These are phyloP conservation scores for Phytophthora colocasiae DNA, from an alignment of 352 stramenopile species.

Conservation along the genomic window DNA sequence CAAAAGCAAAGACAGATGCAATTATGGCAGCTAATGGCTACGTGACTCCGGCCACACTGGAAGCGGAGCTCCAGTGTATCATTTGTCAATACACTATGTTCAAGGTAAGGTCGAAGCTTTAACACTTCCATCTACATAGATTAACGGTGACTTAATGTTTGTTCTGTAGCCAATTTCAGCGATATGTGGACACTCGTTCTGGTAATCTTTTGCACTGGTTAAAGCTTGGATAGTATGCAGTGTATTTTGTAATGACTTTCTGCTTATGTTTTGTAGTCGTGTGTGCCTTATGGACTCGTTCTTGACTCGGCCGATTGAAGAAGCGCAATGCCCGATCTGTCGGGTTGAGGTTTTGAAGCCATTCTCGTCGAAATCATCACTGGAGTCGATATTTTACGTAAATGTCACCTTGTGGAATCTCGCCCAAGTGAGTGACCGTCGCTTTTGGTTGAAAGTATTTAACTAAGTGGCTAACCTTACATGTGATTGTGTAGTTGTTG, in stretches of 20 bases:
- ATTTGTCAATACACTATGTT: constrained; percentile 66
- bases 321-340: constrained; percentile 60
- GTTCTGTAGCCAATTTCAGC: constrained; percentile 47
- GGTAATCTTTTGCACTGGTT: constrained; percentile 30
- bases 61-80: constrained; percentile 58
- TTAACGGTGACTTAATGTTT: background rate
- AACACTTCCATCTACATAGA: background rate
- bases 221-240: background rate
- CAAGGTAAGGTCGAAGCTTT: constrained; percentile 35
- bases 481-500: constrained; percentile 40
- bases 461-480: constrained; percentile 1
- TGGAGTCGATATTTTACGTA: constrained; percentile 51
- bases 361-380: constrained; percentile 28
- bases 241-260: background rate
- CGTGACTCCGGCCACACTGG: constrained; percentile 27
- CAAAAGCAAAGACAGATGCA: constrained; percentile 24
- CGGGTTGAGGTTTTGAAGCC: constrained; percentile 47
- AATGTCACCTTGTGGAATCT: constrained; percentile 83
- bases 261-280: constrained; percentile 35
- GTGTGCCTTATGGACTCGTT: constrained; percentile 63
- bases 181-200: constrained; percentile 63
- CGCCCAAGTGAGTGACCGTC: constrained; percentile 49
- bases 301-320: constrained; percentile 49
- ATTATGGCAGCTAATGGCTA: constrained; percentile 27
- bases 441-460: background rate